phyloP scores from a whole-genome alignment of 495 filamentous ascomycete genomes.

The Hypoxylon rickii region DNA sequence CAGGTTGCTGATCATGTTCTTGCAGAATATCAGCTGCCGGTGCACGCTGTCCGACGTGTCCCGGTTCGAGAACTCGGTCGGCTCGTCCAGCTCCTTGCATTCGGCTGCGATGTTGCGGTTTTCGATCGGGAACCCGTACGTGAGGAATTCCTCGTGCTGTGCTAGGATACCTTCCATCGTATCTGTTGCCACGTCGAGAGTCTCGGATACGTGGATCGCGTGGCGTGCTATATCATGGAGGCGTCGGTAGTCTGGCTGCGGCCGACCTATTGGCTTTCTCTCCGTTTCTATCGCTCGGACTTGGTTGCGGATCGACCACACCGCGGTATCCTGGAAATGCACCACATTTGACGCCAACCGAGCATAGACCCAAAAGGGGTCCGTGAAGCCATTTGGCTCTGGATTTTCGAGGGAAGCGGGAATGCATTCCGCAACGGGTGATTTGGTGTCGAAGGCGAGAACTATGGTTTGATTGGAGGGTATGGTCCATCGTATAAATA shows the following conservation, averaged over 20 bases:
- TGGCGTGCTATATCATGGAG: slow-evolving; percentile 57
- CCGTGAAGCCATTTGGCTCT: neutral
- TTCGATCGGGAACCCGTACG: neutral
- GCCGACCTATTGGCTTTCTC: slow-evolving; percentile 4
- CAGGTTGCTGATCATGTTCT: slow-evolving; percentile 46
- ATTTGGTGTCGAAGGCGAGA: slow-evolving; percentile 41
- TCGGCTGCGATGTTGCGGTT: neutral
- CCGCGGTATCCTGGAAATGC: slow-evolving; percentile 34
- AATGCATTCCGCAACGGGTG: slow-evolving; percentile 12
- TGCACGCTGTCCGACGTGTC: slow-evolving; percentile 23
- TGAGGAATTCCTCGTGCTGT: slow-evolving; percentile 32
- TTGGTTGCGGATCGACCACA: slow-evolving; percentile 44
- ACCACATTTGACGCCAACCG: slow-evolving; percentile 31
- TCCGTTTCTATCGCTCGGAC: slow-evolving; percentile 35
- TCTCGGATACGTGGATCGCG: slow-evolving; percentile 52
- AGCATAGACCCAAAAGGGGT: slow-evolving; percentile 38
- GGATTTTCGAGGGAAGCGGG: neutral
- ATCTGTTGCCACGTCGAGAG: slow-evolving; percentile 46
- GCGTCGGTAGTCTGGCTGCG: slow-evolving; percentile 43
- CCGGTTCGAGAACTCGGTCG: too few relatives aligned
- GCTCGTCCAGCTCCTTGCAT: too few relatives aligned
- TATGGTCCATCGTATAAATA: slow-evolving; percentile 39
- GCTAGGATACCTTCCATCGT: slow-evolving; percentile 42
- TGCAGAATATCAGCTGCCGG: slow-evolving; percentile 39
- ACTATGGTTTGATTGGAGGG: slow-evolving; percentile 36